A percentile compares a stretch with the other conserved stretches of the same genome.
Evolutionary conservation across 2,329 filamentous ascomycete genomes (phyloP).

Genomic region (Macrophomina pseudophaseolina): DNA sequence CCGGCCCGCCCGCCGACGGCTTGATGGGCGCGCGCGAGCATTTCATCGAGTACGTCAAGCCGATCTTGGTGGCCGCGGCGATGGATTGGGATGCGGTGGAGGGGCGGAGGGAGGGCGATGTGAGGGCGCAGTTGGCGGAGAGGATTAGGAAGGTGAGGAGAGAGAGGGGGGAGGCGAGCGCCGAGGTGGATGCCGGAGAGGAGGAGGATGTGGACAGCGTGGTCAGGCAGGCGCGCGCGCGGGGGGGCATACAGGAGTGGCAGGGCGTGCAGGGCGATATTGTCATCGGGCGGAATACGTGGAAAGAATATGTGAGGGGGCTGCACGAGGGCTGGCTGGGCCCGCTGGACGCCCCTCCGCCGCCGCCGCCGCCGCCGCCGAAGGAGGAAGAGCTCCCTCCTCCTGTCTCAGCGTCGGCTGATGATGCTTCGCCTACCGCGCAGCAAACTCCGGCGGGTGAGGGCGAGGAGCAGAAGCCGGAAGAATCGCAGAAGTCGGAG

Average conservation of each 20-base stretch:
- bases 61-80: conserved; percentile 84
- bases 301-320: conserved; percentile 96
- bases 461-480: conserved; percentile 27
- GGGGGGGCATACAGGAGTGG: conserved; percentile 72
- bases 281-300: conserved; percentile 86
- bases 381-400: conserved; percentile 26
- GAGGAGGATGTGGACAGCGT: conserved; percentile 64
- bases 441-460: background rate
- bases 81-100: conserved; percentile 97
- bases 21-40: conserved; percentile 87
- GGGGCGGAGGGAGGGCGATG: conserved; percentile 88
- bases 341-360: conserved; percentile 70
- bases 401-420: conserved; percentile 27
- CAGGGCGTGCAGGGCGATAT: conserved; percentile 81
- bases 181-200: conserved; percentile 50
- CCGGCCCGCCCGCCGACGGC: conserved; percentile 85
- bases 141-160: conserved; percentile 72
- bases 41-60: conserved; percentile 95
- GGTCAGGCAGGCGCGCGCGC: conserved; percentile 67
- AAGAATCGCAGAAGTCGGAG: conserved; percentile 30
- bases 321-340: conserved; percentile 97
- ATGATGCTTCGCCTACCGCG: conserved; percentile 44
- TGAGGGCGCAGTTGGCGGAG: conserved; percentile 85
- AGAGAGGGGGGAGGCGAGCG: conserved; percentile 61
- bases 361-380: no score